phyloP scores from a whole-genome alignment of 345 rosid genomes.

The Anacardium occidentale region DNA sequence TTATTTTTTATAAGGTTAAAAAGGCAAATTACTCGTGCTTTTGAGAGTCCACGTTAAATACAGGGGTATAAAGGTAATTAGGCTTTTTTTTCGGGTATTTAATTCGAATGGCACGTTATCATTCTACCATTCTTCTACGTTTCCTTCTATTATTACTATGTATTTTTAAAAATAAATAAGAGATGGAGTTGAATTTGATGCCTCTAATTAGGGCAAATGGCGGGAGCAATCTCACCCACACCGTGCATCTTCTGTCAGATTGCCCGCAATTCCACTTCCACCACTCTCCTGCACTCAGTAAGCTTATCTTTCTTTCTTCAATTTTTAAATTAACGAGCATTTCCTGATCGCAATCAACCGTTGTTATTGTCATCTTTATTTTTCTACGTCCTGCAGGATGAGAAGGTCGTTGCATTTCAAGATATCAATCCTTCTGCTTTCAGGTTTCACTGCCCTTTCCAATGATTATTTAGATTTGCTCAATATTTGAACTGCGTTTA shows the following conservation, averaged over 20 bases:
- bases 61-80: too few species aligned
- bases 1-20: too few species aligned
- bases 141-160: too few species aligned
- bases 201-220: conserved; percentile 39
- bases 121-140: too few species aligned
- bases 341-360: conserved; percentile 13
- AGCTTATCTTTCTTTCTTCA: conserved; percentile 13
- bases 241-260: conserved; percentile 78
- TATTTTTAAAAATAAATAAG: too few species aligned
- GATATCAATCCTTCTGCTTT: conserved; percentile 79
- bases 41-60: too few species aligned
- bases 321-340: neutral
- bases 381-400: conserved; percentile 52
- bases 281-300: conserved; percentile 67
- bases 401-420: conserved; percentile 75
- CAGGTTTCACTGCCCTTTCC: conserved; percentile 43
- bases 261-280: conserved; percentile 43
- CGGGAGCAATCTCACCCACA: conserved; percentile 40
- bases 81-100: too few species aligned
- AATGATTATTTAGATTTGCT: neutral
- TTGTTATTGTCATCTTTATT: conserved; percentile 10
- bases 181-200: neutral
- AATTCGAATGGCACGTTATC: too few species aligned
- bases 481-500: neutral
- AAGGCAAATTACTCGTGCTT: too few species aligned